These are phyloP conservation scores for Arthrobotrys iridis DNA, from an alignment of 2,329 filamentous ascomycete genomes.

Conservation along the genomic window DNA sequence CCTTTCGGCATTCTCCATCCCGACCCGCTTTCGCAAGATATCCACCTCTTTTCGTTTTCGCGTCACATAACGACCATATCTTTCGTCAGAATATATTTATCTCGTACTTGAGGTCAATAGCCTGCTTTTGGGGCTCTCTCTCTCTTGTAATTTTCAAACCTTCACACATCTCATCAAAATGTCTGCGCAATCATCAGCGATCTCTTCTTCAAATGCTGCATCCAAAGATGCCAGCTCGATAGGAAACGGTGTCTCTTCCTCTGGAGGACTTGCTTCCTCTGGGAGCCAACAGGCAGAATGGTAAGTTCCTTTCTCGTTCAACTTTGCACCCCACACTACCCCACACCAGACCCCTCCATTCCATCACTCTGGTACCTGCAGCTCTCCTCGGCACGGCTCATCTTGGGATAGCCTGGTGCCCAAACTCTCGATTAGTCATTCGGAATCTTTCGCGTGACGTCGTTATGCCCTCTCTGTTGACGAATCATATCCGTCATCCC, in stretches of 20 bases:
- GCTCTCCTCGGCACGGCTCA: background rate
- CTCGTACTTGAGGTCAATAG: background rate
- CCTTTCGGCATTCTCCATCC: background rate
- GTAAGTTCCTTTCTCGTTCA: slow-evolving; percentile 15
- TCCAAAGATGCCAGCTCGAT: slow-evolving; percentile 46
- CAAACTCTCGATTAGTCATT: background rate
- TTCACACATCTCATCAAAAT: slow-evolving; percentile 13
- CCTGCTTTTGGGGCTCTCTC: slow-evolving; percentile 16
- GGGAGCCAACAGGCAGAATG: slow-evolving; percentile 49
- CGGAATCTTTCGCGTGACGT: slow-evolving; percentile 6
- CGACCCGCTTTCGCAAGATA: slow-evolving; percentile 9
- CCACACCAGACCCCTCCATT: slow-evolving; percentile 51
- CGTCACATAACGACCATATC: slow-evolving; percentile 10
- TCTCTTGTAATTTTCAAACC: slow-evolving; percentile 7
- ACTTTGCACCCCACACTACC: slow-evolving; percentile 12
- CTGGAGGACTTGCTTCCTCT: slow-evolving; percentile 23
- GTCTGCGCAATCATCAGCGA: slow-evolving; percentile 44
- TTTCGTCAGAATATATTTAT: slow-evolving; percentile 10
- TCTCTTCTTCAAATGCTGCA: slow-evolving; percentile 39
- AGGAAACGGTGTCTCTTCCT: slow-evolving; percentile 43
- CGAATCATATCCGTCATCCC: slow-evolving; percentile 6
- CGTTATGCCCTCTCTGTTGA: background rate
- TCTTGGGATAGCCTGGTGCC: background rate
- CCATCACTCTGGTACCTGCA: slow-evolving; percentile 11
- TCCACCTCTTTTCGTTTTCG: slow-evolving; percentile 10